Base-by-base conservation (phyloP, 2,329 filamentous ascomycete species). In the Coleophoma eucalyptorum region DNA sequence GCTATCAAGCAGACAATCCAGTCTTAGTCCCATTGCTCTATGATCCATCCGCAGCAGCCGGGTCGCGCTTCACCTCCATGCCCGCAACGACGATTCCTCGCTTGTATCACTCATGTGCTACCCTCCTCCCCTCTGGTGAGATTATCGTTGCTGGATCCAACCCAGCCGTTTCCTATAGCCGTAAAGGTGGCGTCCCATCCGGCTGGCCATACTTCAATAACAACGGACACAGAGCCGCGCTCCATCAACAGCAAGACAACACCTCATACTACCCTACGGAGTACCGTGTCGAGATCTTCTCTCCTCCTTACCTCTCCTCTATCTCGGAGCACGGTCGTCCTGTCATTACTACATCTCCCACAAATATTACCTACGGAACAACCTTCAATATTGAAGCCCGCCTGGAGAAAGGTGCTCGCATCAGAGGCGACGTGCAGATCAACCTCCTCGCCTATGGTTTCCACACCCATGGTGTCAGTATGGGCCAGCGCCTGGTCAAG, bases 341-440 rank as follows among this genome's bases (percentile, higher is more conserved):
- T 15, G 45, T 47, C 32, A 35, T 47, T 18, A 37, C 18, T 6
- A n/a, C 35, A 2, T 38, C n/a, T 11, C 35, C 45, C 31, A n/a
- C 45, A 4, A 38, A 38, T 13, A 47, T 47, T 18, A 37, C 45
- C 2, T 47, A 37, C 34, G 45, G 33, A 7, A 20, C 33, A n/a
- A 37, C 45, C 32, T 47, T 47, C 32, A 38, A 20, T 18, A 47
- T 47, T n/a, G 35, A 44, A 16, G 19, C 42, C n/a, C 42, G 42
- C 10, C 16, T 44, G 20, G 42, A 44, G 20, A 12, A 4, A 26
- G 42, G 42, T 21, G 42, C 42, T 2, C 19, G 42, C 12, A 21
- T 44, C 4, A 6, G 42, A 44, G 42, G 42, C 19, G 12, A 44
- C n/a, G n/a, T 38, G 32, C 45, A 37, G n/a, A 47, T 47, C 32